These are phyloP conservation scores for Alternaria novae-zelandiae DNA, from an alignment of 2,329 filamentous ascomycete species.

Conservation along the genomic window DNA sequence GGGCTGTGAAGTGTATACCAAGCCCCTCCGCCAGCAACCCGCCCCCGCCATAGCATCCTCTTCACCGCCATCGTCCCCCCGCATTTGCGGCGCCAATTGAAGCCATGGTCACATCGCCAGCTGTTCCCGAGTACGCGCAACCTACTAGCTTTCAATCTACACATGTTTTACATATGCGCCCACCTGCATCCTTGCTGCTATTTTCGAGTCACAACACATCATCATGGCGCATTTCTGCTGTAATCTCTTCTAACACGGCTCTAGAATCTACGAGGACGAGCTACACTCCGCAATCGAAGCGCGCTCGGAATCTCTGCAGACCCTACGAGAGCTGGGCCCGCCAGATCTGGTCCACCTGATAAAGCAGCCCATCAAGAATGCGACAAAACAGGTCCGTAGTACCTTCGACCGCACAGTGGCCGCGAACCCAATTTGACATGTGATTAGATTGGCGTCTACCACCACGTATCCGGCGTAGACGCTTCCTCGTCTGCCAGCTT, in stretches of 20 bases:
- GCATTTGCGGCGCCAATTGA: constrained; percentile 34
- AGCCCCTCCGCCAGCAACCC: constrained; percentile 16
- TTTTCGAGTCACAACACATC: not conserved
- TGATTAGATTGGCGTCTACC: constrained; percentile 83
- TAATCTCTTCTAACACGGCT: constrained; percentile 5
- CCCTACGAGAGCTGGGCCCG: constrained; percentile 89
- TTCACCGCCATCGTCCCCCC: constrained; percentile 10
- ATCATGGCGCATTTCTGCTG: not conserved
- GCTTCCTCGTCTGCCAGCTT: constrained; percentile 96
- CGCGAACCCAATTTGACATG: constrained; percentile 16
- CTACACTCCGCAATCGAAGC: constrained; percentile 90
- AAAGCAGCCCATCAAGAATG: constrained; percentile 71
- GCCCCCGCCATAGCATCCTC: constrained; percentile 12
- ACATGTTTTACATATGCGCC: constrained; percentile 4
- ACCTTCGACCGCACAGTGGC: not conserved
- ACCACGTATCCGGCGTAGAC: constrained; percentile 97
- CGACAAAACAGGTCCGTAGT: constrained; percentile 61
- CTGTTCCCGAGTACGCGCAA: constrained; percentile 52
- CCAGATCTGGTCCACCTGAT: constrained; percentile 95
- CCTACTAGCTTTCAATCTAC: constrained; percentile 16
- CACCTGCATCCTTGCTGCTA: not conserved
- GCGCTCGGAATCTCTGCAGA: constrained; percentile 84
- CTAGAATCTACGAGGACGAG: constrained; percentile 90
- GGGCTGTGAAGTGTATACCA: constrained; percentile 12
- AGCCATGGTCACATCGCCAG: constrained; percentile 52